phyloP scores from a whole-genome alignment of 768 basidiomycete species.

The Termitomyces sp. region DNA sequence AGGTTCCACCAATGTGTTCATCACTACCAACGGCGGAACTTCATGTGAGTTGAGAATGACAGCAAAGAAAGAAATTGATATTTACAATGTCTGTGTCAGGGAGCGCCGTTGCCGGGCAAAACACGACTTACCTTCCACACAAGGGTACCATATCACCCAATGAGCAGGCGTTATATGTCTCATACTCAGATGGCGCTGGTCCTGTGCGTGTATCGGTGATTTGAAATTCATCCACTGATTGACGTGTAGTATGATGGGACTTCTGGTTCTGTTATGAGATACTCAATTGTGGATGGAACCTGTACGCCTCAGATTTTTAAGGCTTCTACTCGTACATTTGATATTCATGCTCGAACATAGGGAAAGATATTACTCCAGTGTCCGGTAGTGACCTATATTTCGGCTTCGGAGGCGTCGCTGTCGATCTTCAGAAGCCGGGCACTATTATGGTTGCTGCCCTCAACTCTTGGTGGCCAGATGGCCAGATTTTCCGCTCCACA shows the following conservation, averaged over 20 bases:
- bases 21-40: slow-evolving; percentile 49
- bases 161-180: slow-evolving; percentile 54
- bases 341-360: slow-evolving; percentile 14
- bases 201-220: slow-evolving; percentile 29
- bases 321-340: not conserved
- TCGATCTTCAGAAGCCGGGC: slow-evolving; percentile 56
- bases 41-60: slow-evolving; percentile 37
- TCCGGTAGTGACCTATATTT: slow-evolving; percentile 54
- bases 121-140: slow-evolving; percentile 55
- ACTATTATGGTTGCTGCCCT: slow-evolving; percentile 67
- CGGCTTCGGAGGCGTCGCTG: slow-evolving; percentile 57
- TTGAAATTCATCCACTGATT: not conserved
- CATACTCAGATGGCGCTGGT: slow-evolving; percentile 59
- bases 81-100: slow-evolving; percentile 26
- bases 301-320: slow-evolving; percentile 23
- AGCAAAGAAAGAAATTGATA: not conserved
- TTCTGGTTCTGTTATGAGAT: slow-evolving; percentile 43
- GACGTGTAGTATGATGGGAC: slow-evolving; percentile 47
- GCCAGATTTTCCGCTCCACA: slow-evolving; percentile 58
- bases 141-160: slow-evolving; percentile 59
- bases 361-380: slow-evolving; percentile 62
- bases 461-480: slow-evolving; percentile 63
- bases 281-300: slow-evolving; percentile 45
- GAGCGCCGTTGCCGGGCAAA: slow-evolving; percentile 53
- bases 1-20: slow-evolving; percentile 50